phyloP scores from a whole-genome alignment of 2,329 filamentous ascomycete genomes.

The Leptographium wingfieldii region DNA sequence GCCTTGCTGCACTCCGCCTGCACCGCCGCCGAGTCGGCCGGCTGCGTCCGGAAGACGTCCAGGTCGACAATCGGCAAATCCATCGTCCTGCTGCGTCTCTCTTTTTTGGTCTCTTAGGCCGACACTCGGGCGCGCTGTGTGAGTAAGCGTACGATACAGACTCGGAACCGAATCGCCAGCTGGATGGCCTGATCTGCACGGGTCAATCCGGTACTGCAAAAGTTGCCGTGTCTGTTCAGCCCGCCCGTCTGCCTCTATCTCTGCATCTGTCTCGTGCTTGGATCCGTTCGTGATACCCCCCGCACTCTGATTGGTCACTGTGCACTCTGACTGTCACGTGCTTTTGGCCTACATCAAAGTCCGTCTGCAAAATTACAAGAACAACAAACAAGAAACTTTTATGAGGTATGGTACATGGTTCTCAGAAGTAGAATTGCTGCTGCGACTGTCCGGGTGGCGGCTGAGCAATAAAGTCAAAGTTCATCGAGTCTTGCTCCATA shows the following conservation, averaged over 20 bases:
- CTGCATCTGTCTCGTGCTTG: background rate
- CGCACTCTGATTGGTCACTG: background rate
- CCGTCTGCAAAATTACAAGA: too few species aligned
- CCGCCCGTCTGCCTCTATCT: background rate
- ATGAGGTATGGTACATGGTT: background rate
- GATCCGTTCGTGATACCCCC: background rate
- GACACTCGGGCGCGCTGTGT: too few species aligned
- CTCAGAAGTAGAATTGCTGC: conserved; percentile 42
- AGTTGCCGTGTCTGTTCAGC: background rate
- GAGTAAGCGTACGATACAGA: background rate
- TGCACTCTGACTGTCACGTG: background rate
- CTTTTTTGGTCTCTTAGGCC: too few species aligned
- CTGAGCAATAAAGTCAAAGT: conserved; percentile 48
- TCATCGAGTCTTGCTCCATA: conserved; percentile 41
- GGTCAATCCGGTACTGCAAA: background rate
- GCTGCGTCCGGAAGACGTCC: conserved; percentile 38
- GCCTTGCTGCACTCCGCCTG: conserved; percentile 40
- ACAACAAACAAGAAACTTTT: background rate
- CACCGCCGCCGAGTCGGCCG: conserved; percentile 28
- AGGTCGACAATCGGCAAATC: conserved; percentile 48
- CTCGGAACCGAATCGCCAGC: background rate
- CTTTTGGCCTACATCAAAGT: too few species aligned
- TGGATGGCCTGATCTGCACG: too few species aligned
- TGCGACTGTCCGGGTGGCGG: conserved; percentile 45
- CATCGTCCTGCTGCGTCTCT: conserved; percentile 23